Conservation (phyloP, 768 basidiomycete genomes). For the Rhizopogon rudus region DNA sequence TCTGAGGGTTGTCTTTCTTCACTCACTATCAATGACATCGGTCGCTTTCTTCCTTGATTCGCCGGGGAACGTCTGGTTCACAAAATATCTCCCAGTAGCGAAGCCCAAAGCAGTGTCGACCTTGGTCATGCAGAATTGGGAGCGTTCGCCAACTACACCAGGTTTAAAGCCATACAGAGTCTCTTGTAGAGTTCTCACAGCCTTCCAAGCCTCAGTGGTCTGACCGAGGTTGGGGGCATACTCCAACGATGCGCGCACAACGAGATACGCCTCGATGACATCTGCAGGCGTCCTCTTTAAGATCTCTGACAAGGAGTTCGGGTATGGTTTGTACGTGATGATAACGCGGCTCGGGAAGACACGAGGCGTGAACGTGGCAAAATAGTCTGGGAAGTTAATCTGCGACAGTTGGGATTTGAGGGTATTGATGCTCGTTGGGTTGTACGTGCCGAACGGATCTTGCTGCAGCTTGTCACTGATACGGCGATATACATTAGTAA, state of each 20-base stretch:
- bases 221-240: constrained; percentile 70
- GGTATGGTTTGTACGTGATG: constrained; percentile 78
- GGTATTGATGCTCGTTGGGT: constrained; percentile 68
- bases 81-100: constrained; percentile 85
- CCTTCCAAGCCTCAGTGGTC: constrained; percentile 75
- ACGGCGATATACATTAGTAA: background rate
- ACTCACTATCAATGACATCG: constrained; percentile 71
- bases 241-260: constrained; percentile 65
- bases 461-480: constrained; percentile 61
- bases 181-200: constrained; percentile 65
- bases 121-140: constrained; percentile 73
- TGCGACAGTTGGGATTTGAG: constrained; percentile 67
- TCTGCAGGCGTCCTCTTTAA: constrained; percentile 62
- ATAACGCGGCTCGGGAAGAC: constrained; percentile 72
- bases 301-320: constrained; percentile 59
- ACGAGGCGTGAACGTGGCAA: constrained; percentile 79
- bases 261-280: constrained; percentile 83
- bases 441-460: constrained; percentile 87
- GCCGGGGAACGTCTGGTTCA: constrained; percentile 75
- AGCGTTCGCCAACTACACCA: constrained; percentile 78
- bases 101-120: constrained; percentile 82
- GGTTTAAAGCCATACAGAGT: constrained; percentile 79
- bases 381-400: constrained; percentile 81
- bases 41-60: constrained; percentile 78
- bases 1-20: background rate